Conservation (phyloP, 805 yeast genomes). For the Cyberlindnera meyerae region DNA sequence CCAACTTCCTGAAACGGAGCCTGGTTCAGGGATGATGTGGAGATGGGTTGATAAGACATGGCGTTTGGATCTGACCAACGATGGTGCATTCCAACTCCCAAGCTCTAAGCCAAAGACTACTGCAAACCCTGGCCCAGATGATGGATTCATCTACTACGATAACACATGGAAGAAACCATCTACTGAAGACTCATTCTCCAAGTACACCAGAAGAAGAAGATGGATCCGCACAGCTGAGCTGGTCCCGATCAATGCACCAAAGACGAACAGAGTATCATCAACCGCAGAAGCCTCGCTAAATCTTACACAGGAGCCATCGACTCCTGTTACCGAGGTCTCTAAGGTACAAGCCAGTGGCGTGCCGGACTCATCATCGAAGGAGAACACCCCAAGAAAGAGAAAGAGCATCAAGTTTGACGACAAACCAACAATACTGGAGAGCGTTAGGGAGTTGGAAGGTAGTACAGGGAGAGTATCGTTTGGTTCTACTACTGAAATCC, state of each 20-base stretch:
- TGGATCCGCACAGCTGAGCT: constrained; percentile 95
- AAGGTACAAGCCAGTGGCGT: constrained; percentile 22
- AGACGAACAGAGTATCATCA: constrained; percentile 5
- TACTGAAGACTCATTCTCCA: constrained; percentile 81
- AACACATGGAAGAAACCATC: constrained; percentile 93
- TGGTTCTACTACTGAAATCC: no score
- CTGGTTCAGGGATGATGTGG: constrained; percentile 73
- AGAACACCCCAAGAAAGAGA: constrained; percentile 27
- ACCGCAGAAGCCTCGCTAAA: constrained; percentile 3
- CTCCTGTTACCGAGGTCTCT: constrained; percentile 20
- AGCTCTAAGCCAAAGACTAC: constrained; percentile 48
- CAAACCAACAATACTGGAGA: constrained; percentile 27
- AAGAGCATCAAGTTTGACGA: constrained; percentile 43
- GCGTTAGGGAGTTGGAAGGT: constrained; percentile 18
- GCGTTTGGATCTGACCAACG: constrained; percentile 85
- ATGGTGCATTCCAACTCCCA: constrained; percentile 73
- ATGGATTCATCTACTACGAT: constrained; percentile 85
- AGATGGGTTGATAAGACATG: constrained; percentile 92
- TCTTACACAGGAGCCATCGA: constrained; percentile 5
- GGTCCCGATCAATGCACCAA: constrained; percentile 34
- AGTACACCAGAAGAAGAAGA: constrained; percentile 89
- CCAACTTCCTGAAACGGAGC: constrained; percentile 72
- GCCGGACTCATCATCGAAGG: constrained; percentile 5
- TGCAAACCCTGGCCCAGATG: constrained; percentile 72
- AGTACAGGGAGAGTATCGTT: no score